phyloP scores from a whole-genome alignment of 495 filamentous ascomycete genomes.

The Hyaloscypha finlandica region DNA sequence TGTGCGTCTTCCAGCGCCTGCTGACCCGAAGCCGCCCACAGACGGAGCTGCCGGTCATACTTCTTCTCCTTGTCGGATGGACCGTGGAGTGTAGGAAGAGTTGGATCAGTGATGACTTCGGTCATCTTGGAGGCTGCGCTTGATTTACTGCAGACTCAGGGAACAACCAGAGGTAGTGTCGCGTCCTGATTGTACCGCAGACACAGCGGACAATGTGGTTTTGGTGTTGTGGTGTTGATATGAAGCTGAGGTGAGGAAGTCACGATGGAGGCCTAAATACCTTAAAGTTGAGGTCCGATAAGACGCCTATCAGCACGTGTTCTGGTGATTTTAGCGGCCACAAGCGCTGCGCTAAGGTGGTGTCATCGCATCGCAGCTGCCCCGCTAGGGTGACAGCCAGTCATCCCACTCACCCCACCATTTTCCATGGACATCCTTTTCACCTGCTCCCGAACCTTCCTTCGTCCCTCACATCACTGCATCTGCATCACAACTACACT shows the following conservation, averaged over 20 bases:
- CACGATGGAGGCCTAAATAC: neutral
- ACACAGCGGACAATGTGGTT: neutral
- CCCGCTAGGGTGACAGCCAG: neutral
- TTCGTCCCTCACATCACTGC: neutral
- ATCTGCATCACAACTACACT: neutral
- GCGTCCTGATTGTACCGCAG: neutral
- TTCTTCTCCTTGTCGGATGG: slow-evolving; percentile 88
- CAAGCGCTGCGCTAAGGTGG: neutral
- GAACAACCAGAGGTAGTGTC: neutral
- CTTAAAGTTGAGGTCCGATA: neutral
- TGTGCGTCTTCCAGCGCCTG: slow-evolving; percentile 86
- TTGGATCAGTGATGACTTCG: slow-evolving; percentile 41
- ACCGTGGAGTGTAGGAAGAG: slow-evolving; percentile 53
- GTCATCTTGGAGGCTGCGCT: slow-evolving; percentile 24
- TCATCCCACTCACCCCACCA: slow-evolving; percentile 5
- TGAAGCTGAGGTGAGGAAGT: neutral
- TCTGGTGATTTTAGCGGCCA: neutral
- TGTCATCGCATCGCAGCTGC: neutral
- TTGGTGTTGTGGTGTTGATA: neutral
- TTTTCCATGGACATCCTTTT: slow-evolving; percentile 4
- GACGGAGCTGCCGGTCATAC: slow-evolving; percentile 92
- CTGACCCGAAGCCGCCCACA: slow-evolving; percentile 95
- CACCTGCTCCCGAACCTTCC: neutral
- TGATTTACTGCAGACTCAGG: neutral
- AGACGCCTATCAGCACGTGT: neutral